Conservation (phyloP, 2,329 filamentous ascomycete genomes). For the Cordyceps pruinosa region DNA sequence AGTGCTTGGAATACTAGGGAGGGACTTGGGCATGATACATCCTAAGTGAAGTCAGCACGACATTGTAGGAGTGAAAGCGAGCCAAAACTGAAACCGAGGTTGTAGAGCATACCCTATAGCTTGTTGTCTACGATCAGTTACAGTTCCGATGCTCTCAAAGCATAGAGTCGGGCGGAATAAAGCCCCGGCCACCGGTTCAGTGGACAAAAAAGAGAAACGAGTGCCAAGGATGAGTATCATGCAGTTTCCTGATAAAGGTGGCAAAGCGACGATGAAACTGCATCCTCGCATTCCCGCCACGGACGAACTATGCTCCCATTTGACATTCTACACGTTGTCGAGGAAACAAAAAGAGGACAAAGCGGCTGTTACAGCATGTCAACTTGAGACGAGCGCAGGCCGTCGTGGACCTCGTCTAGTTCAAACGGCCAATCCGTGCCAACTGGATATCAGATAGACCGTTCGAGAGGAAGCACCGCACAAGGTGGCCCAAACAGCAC, state of each 20-base stretch:
- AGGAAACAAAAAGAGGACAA: not conserved
- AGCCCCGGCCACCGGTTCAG: not conserved
- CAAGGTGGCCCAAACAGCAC: not conserved
- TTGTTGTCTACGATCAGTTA: not conserved
- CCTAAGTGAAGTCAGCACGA: too few species aligned
- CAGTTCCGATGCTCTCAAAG: too few species aligned
- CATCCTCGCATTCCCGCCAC: not conserved
- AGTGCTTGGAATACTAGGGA: too few species aligned
- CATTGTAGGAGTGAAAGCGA: too few species aligned
- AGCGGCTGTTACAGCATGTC: constrained; percentile 3
- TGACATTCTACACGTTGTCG: not conserved
- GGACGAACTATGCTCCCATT: not conserved
- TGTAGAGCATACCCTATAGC: constrained; percentile 1
- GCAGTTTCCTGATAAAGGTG: not conserved
- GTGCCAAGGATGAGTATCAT: not conserved
- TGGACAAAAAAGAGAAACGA: not conserved
- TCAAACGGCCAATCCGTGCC: not conserved
- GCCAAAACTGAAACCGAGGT: too few species aligned
- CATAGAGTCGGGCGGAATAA: not conserved
- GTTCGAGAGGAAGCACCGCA: not conserved
- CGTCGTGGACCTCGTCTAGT: not conserved
- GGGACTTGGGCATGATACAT: too few species aligned
- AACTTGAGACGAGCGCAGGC: not conserved
- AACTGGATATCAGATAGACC: not conserved
- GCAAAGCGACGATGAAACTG: not conserved